Evolutionary conservation across 192 early-diverging fungal genomes (phyloP), one percentile per base, ranked within the genome.

Genomic region (Dissophora globulifera): DNA sequence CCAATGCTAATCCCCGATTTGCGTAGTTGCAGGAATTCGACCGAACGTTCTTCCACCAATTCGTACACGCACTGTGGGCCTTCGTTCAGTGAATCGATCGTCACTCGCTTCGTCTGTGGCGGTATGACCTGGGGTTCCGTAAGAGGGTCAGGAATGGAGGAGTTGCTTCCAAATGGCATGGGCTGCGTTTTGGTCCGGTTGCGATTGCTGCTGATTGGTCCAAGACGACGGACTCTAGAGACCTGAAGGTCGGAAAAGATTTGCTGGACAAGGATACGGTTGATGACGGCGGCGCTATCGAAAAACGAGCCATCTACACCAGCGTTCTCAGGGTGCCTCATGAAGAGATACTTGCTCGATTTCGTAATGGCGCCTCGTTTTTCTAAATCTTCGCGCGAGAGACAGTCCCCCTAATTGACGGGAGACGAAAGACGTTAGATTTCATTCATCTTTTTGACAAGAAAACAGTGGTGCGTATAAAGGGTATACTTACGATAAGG

Each of bases 291-390:
- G 1, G 29, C 58, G 13, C 72, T 76, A 22, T 76, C 72, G 41
- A 76, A 67, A 40, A 76, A 76, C 3, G 72, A 67, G 1, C 72
- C 72, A 31, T 76, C 72, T 6, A 76, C 72, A 22, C 72, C 72
- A 29, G 58, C 72, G 17, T 67, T 76, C 19, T 66, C 63, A 10
- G 72, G 72, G 15, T 76, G 72, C 11, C 72, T 67, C 75, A 85
- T 74, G 20, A 85, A 79, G 0, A 85, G 70, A 22, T 83, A 80
- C 58, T 85, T 80, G 46, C 68, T 71, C 35, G 84, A 82, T 40
- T 54, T 70, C 50, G 70, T 81, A 2, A 83, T 68, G 2, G 80
- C 80, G 1, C 82, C 84, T 8, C 80, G 62, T 33, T n/a, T n/a
- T n/a, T 82, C 53, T 20, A 86, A 50, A 52, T 86, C 84, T 26